Base-by-base conservation (phyloP, 495 filamentous ascomycete species). In the Penicillium odoratum region DNA sequence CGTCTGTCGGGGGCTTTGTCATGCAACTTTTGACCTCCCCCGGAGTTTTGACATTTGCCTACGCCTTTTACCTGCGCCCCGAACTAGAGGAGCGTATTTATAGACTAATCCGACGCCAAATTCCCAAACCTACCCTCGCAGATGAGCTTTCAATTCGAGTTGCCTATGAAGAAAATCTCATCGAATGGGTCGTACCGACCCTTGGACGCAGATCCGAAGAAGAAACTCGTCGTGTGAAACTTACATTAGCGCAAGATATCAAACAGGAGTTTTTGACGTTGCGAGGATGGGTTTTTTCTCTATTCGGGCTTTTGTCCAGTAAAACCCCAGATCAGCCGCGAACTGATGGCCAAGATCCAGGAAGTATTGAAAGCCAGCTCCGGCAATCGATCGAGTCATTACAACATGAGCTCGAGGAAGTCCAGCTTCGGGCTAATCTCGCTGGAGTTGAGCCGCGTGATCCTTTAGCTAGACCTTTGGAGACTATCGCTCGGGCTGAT, bases 81-180 rank as follows among this genome's bases (percentile, higher is more conserved):
- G 55, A 70, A n/a, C 57, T 79, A 7, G 74, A 78, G 51, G 73
- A 74, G 28, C 72, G 75, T 31, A 67, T 80, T 4, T 78, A 81
- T 48, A 57, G 73, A 31, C 63, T 80, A 30, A 69, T 78, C 21
- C 74, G 76, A 33, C 70, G 76, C 50, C 70, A 72, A 25, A 56
- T 80, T 21, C 77, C 78, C 18, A 80, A 79, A 56, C 76, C 76
- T 26, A 65, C 54, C 16, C 45, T 70, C 10, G 76, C 76, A 33
- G 78, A 81, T 59, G 70, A 74, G 26, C 70, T 77, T 40, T 81
- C 78, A 4, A 65, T 81, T 45, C 67, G 74, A 40, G 76, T 77
- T 51, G 77, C 76, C 3, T 69, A 67, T 34, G 78, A 80, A 33
- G 78, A 79, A 55, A 77, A 79, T 44, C 71, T 80, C 15, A 67